Conservation (phyloP, 2,329 filamentous ascomycete genomes). For the Sordariomycetes sp. region DNA sequence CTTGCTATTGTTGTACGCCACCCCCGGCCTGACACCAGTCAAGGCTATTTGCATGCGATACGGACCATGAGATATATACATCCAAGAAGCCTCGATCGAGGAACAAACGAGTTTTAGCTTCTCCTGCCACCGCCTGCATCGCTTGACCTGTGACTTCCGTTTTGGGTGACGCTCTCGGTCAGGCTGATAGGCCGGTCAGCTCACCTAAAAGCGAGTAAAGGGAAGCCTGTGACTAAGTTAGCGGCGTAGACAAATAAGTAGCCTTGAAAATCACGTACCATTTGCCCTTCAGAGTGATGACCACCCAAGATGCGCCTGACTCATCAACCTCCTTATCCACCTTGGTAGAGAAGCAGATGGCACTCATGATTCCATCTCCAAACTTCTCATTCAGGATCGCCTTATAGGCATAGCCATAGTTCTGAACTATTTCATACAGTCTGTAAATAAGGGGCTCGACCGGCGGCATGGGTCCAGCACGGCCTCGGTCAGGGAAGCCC, state of each 20-base stretch:
- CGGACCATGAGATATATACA: too few relatives aligned
- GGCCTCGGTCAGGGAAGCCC: conserved; percentile 73
- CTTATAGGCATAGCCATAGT: conserved; percentile 95
- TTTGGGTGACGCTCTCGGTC: too few relatives aligned
- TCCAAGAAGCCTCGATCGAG: too few relatives aligned
- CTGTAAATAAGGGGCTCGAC: conserved; percentile 59
- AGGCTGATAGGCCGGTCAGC: neutral
- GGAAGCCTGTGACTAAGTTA: conserved; percentile 16
- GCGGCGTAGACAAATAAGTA: neutral
- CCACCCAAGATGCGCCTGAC: conserved; percentile 71
- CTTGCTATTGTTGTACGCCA: too few relatives aligned
- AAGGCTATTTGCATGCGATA: too few relatives aligned
- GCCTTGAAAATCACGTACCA: conserved; percentile 48
- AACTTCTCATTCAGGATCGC: conserved; percentile 94
- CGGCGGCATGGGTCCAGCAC: conserved; percentile 35
- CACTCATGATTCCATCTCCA: conserved; percentile 92
- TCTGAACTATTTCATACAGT: conserved; percentile 90
- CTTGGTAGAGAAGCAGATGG: conserved; percentile 81
- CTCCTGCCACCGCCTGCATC: too few relatives aligned
- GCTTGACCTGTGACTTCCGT: too few relatives aligned
- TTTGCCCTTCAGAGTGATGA: conserved; percentile 76
- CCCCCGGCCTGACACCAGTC: too few relatives aligned
- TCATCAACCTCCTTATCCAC: conserved; percentile 91
- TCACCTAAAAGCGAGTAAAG: conserved; percentile 18
- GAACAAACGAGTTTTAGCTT: too few relatives aligned